Evolutionary conservation across 2,329 filamentous ascomycete species (phyloP).

Genomic region (Pseudophaeomoniella oleicola): DNA sequence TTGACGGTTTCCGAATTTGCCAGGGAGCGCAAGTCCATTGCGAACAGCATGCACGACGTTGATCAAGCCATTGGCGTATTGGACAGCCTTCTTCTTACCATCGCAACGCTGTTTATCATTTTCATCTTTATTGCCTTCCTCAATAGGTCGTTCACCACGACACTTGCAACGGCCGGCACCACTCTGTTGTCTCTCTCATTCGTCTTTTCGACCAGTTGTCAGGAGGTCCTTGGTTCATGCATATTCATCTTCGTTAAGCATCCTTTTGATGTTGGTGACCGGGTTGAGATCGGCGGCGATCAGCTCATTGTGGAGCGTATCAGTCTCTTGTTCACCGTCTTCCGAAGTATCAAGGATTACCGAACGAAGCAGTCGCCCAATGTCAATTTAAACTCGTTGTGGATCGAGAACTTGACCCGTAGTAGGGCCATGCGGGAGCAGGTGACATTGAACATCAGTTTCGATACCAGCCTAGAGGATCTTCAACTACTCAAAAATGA

Average conservation of each 20-base stretch:
- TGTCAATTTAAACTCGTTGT: slow-evolving; percentile 79
- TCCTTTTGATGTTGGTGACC: slow-evolving; percentile 88
- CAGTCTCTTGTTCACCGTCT: slow-evolving; percentile 83
- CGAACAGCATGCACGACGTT: slow-evolving; percentile 92
- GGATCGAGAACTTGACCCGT: slow-evolving; percentile 87
- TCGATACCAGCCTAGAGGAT: slow-evolving; percentile 79
- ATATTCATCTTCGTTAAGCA: slow-evolving; percentile 99
- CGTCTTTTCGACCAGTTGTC: slow-evolving; percentile 79
- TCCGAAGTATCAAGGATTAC: slow-evolving; percentile 68
- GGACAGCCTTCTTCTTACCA: slow-evolving; percentile 68
- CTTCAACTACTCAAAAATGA: slow-evolving; percentile 72
- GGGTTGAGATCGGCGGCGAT: slow-evolving; percentile 60
- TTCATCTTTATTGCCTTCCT: slow-evolving; percentile 87
- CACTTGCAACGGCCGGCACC: slow-evolving; percentile 78
- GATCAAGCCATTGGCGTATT: slow-evolving; percentile 86
- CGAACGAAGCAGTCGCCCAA: slow-evolving; percentile 77
- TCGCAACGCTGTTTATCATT: slow-evolving; percentile 66
- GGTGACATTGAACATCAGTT: slow-evolving; percentile 65
- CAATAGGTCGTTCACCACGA: slow-evolving; percentile 70
- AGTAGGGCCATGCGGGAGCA: slow-evolving; percentile 85
- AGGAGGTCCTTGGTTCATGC: slow-evolving; percentile 94
- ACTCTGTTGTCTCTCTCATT: slow-evolving; percentile 92
- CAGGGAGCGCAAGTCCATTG: slow-evolving; percentile 74
- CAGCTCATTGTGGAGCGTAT: slow-evolving; percentile 82
- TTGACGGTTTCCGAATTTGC: slow-evolving; percentile 73